Evolutionary conservation across 2,329 filamentous ascomycete genomes (phyloP), one percentile per base, ranked within the genome.

Genomic region (Scedosporium aurantiacum): DNA sequence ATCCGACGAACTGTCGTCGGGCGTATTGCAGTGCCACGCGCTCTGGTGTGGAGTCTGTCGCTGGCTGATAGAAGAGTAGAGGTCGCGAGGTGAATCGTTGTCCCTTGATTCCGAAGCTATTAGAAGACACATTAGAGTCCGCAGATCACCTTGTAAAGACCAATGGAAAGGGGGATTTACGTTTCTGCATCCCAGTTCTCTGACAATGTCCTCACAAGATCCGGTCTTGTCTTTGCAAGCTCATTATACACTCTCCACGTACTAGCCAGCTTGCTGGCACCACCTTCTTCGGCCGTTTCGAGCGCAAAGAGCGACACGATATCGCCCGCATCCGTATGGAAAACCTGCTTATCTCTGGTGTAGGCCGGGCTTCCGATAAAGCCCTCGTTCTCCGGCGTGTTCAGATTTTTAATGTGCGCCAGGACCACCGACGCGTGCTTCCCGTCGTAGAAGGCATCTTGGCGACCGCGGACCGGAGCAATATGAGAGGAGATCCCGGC

Each of bases 351-450:
- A 40, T 64, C 63, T 6, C 59, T 45, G 14, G 63, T 63, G 23
- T 64, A 63, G 5, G 63, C 61, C 2, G 63, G 63, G n/a, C 56
- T 68, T 2, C 61, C 63, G 25, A 63, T 63, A 16, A 58, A 52
- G 14, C 21, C 43, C 40, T 59, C 54, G 23, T 50, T 40, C 1
- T n/a, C 27, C 8, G 18, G 55, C 8, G 21, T 21, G 1, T 71
- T 75, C 6, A 88, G 73, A 64, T 89, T 84, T 68, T 83, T 87
- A 70, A 87, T 84, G 65, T 87, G 84, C 5, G 76, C 73, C 1
- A 83, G 67, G 5, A 82, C 76, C 0, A 82, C 79, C 54, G 82
- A 80, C 1, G 78, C 78, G 0, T 74, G 72, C n/a, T 72, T 65
- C 16, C 78, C 79, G 2, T 77, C 65, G 62, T 72, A 74, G 21